A percentile compares a stretch with the other conserved stretches of the same genome.
These are phyloP conservation scores for Trametes punicea DNA, from an alignment of 768 basidiomycete species.

Conservation along the genomic window DNA sequence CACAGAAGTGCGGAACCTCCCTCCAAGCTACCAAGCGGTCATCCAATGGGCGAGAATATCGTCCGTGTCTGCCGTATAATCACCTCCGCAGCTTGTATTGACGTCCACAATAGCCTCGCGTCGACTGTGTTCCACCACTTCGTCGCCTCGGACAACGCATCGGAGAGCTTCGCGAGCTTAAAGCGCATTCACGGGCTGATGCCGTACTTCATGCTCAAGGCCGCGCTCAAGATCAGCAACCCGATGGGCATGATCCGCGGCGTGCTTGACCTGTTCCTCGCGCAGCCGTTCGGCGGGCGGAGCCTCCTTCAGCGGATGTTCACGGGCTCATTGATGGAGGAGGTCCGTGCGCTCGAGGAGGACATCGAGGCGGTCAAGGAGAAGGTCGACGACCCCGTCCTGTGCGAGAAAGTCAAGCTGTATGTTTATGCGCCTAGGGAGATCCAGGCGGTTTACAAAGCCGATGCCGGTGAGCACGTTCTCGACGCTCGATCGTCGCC, in stretches of 20 bases:
- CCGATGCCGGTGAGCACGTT: constrained; percentile 66
- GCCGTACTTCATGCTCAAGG: constrained; percentile 96
- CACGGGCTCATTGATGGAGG: constrained; percentile 86
- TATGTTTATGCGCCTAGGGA: constrained; percentile 88
- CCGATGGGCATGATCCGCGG: constrained; percentile 96
- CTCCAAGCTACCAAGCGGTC: constrained; percentile 82
- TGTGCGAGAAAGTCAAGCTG: constrained; percentile 84
- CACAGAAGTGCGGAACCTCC: constrained; percentile 71
- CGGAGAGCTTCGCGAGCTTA: constrained; percentile 80
- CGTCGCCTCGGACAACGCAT: constrained; percentile 88
- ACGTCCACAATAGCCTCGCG: constrained; percentile 58
- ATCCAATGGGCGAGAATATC: constrained; percentile 97
- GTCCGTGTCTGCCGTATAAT: constrained; percentile 43
- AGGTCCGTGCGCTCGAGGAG: constrained; percentile 78
- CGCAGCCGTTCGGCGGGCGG: constrained; percentile 92
- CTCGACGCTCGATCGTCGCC: not conserved
- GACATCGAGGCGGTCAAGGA: constrained; percentile 86
- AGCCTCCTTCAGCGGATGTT: constrained; percentile 97
- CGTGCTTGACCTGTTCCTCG: constrained; percentile 93
- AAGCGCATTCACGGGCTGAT: constrained; percentile 94
- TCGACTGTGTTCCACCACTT: constrained; percentile 96
- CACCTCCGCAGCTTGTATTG: not conserved
- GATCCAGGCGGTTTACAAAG: constrained; percentile 78
- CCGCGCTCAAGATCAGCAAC: constrained; percentile 88
- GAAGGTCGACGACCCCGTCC: constrained; percentile 82